phyloP scores from a whole-genome alignment of 2,329 filamentous ascomycete genomes.

The Paracoccidioides lutzii region DNA sequence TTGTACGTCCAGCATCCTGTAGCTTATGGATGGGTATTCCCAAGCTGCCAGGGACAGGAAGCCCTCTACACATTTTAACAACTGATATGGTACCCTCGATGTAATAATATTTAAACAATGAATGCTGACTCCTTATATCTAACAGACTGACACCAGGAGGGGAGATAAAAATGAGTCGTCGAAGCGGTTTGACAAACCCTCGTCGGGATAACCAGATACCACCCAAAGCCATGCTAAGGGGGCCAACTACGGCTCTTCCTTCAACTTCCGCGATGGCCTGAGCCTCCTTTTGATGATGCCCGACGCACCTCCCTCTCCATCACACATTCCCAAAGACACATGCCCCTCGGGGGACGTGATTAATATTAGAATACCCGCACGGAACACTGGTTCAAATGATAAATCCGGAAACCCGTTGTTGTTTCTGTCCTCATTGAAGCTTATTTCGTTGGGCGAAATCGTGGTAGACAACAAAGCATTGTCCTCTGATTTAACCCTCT shows the following conservation, averaged over 20 bases:
- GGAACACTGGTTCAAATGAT: conserved; percentile 6
- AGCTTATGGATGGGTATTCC: no score
- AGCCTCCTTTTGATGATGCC: not conserved
- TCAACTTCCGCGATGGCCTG: not conserved
- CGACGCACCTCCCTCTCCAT: conserved; percentile 1
- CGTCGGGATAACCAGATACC: no score
- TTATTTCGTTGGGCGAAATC: not conserved
- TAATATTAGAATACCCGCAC: conserved; percentile 11
- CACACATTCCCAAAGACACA: conserved; percentile 8
- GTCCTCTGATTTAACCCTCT: conserved; percentile 2
- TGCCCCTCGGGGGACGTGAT: conserved; percentile 10
- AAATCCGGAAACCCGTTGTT: not conserved
- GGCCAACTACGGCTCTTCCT: not conserved
- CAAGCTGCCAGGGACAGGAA: no score
- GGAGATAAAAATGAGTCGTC: not conserved
- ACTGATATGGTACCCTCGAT: not conserved
- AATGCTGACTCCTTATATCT: not conserved
- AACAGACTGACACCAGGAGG: no score
- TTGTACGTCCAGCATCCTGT: no score
- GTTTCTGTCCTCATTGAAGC: not conserved
- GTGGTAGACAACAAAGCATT: not conserved
- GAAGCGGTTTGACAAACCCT: not conserved
- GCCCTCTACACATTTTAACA: no score
- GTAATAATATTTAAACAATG: not conserved
- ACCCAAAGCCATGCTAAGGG: not conserved